phyloP scores from a whole-genome alignment of 164 flowering plant genomes.

The Sextonia rubra region DNA sequence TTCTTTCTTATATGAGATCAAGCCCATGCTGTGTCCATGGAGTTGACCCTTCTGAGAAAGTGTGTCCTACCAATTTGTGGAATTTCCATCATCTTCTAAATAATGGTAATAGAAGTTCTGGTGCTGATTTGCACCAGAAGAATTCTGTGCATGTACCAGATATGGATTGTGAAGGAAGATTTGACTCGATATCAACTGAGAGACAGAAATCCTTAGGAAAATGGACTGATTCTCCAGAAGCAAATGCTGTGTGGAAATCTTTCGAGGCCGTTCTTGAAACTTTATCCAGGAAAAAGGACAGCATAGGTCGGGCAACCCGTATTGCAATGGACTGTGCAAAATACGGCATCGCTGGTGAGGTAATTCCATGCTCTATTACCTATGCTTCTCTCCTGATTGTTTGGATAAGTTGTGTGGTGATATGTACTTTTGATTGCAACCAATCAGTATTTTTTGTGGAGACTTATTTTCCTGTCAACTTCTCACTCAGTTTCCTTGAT shows the following conservation, averaged over 20 bases:
- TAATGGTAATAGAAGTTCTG: slow-evolving; percentile 37
- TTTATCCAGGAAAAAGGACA: slow-evolving; percentile 85
- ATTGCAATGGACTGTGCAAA: slow-evolving; percentile 91
- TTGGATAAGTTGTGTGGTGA: too few relatives aligned
- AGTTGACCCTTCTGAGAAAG: slow-evolving; percentile 28
- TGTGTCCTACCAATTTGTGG: slow-evolving; percentile 29
- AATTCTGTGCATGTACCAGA: slow-evolving; percentile 18
- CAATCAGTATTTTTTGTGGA: too few relatives aligned
- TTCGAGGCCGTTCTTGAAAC: slow-evolving; percentile 60
- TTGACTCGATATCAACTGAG: slow-evolving; percentile 22
- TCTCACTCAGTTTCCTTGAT: too few relatives aligned
- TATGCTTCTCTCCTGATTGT: neutral
- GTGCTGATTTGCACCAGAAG: slow-evolving; percentile 20
- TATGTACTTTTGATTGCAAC: too few relatives aligned
- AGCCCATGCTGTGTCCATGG: slow-evolving; percentile 30
- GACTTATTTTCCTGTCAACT: too few relatives aligned
- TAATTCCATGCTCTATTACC: slow-evolving; percentile 16
- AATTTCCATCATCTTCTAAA: slow-evolving; percentile 21
- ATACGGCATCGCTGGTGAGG: slow-evolving; percentile 72
- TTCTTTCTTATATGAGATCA: slow-evolving; percentile 22
- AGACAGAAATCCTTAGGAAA: slow-evolving; percentile 30
- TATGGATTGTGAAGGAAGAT: slow-evolving; percentile 27
- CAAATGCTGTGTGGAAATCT: slow-evolving; percentile 45
- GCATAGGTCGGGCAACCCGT: slow-evolving; percentile 91
- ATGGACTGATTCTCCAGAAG: slow-evolving; percentile 33